Conservation (phyloP, 225 moss, liverwort and hornwort species). For the Polytrichum commune region DNA sequence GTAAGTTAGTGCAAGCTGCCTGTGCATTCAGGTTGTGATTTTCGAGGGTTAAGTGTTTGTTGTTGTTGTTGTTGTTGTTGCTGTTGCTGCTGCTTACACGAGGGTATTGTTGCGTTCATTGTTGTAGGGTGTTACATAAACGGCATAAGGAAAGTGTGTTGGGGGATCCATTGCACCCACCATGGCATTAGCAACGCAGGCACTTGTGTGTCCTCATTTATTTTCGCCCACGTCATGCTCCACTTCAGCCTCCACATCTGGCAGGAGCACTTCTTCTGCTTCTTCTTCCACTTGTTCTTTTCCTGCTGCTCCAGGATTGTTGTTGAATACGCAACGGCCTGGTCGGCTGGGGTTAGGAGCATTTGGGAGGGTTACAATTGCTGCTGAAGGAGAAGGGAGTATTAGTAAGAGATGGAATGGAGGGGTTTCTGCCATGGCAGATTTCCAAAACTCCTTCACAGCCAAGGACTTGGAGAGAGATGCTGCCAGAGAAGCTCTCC, state of each 20-base stretch:
- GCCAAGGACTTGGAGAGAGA: slow-evolving; percentile 92
- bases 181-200: slow-evolving; percentile 50
- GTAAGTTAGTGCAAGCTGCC: too few species aligned
- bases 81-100: too few species aligned
- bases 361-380: slow-evolving; percentile 13
- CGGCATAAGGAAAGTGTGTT: too few species aligned
- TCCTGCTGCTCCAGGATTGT: slow-evolving; percentile 14
- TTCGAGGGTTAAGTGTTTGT: too few species aligned
- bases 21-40: too few species aligned
- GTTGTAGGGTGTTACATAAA: too few species aligned
- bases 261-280: slow-evolving; percentile 6
- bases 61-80: too few species aligned
- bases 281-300: slow-evolving; percentile 15
- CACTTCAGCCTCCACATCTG: slow-evolving; percentile 8
- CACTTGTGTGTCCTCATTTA: slow-evolving; percentile 32
- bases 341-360: slow-evolving; percentile 7
- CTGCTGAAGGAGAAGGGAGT: slow-evolving; percentile 1
- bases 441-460: slow-evolving; percentile 54
- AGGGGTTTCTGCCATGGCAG: slow-evolving; percentile 23
- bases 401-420: slow-evolving; percentile 14
- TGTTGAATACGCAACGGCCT: slow-evolving; percentile 1
- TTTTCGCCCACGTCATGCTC: slow-evolving; percentile 29
- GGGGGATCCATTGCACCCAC: too few species aligned
- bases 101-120: too few species aligned
- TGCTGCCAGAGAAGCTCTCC: slow-evolving; percentile 88